Conservation (phyloP, 2,329 filamentous ascomycete genomes). For the Cladophialophora psammophila region DNA sequence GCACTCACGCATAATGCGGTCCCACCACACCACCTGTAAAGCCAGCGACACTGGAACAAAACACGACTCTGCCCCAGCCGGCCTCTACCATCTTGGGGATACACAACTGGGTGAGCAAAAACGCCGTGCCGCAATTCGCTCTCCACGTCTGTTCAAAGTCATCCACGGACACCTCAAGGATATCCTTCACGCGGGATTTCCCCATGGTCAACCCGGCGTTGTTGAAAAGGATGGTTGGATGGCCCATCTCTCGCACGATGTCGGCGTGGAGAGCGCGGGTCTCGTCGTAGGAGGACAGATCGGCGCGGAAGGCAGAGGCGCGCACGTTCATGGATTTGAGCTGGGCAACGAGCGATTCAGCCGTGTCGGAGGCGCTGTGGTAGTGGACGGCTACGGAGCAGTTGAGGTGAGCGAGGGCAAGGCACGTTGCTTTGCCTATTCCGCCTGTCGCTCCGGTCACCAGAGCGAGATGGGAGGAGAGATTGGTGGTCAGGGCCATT, state of each 20-base stretch:
- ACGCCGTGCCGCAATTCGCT: conserved; percentile 68
- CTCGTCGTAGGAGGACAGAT: conserved; percentile 49
- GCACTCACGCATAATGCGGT: conserved; percentile 53
- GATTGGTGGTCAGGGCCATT: conserved; percentile 32
- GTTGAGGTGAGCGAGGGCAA: conserved; percentile 50
- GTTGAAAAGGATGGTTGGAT: conserved; percentile 52
- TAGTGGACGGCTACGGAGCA: conserved; percentile 56
- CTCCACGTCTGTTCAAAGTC: conserved; percentile 70
- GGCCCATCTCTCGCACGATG: conserved; percentile 45
- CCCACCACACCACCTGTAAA: conserved; percentile 70
- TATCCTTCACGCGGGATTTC: conserved; percentile 55
- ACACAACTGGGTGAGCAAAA: conserved; percentile 66
- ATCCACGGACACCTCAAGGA: conserved; percentile 67
- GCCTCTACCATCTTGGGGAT: conserved; percentile 67
- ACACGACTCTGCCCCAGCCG: conserved; percentile 69
- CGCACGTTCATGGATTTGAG: conserved; percentile 42
- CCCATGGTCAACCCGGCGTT: conserved; percentile 67
- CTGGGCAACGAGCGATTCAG: conserved; percentile 44
- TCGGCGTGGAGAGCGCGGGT: conserved; percentile 45
- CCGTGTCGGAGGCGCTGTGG: conserved; percentile 45
- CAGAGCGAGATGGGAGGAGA: conserved; percentile 42
- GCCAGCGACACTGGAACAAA: conserved; percentile 69
- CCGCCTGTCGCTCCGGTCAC: conserved; percentile 55
- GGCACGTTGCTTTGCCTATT: conserved; percentile 54
- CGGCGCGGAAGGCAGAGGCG: conserved; percentile 47